Percentiles rank a stretch among this genome's conserved stretches.
These are phyloP conservation scores for Metarhizium album DNA, from an alignment of 2,329 filamentous ascomycete species.

Conservation along the genomic window DNA sequence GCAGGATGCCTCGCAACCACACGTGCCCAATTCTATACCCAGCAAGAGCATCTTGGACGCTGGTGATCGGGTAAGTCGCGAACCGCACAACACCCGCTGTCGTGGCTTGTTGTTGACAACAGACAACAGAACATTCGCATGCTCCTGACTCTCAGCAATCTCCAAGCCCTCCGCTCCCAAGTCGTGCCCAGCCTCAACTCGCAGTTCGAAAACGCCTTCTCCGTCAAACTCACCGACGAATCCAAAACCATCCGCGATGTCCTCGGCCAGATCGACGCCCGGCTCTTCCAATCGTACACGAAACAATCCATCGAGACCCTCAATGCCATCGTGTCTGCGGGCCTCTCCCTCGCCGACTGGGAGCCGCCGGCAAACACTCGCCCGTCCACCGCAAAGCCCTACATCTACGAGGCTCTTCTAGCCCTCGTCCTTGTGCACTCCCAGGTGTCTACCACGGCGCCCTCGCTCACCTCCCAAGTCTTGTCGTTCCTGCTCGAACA, in stretches of 20 bases:
- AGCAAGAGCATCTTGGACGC: constrained; percentile 41
- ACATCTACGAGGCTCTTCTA: constrained; percentile 81
- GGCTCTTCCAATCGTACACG: constrained; percentile 88
- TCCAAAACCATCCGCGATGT: constrained; percentile 86
- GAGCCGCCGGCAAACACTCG: constrained; percentile 43
- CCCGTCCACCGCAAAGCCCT: constrained; percentile 70
- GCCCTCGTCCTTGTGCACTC: constrained; percentile 84
- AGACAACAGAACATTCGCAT: constrained; percentile 71
- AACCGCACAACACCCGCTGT: neutral
- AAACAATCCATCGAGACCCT: constrained; percentile 61
- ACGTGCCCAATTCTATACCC: constrained; percentile 14
- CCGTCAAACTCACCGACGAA: constrained; percentile 88
- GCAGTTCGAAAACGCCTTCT: constrained; percentile 89
- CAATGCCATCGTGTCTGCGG: constrained; percentile 57
- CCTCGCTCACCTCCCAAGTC: constrained; percentile 67
- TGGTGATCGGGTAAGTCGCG: constrained; percentile 40
- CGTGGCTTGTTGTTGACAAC: neutral
- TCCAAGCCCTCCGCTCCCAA: constrained; percentile 70
- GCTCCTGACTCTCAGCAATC: constrained; percentile 86
- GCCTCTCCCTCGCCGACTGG: constrained; percentile 65
- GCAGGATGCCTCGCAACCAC: constrained; percentile 28
- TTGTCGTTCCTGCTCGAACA: constrained; percentile 81
- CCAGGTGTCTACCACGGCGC: constrained; percentile 70
- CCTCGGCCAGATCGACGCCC: constrained; percentile 77
- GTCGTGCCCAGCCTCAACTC: constrained; percentile 81